These are phyloP conservation scores for Eustoma russellianum DNA, from an alignment of 257 asterid species.

Conservation along the genomic window DNA sequence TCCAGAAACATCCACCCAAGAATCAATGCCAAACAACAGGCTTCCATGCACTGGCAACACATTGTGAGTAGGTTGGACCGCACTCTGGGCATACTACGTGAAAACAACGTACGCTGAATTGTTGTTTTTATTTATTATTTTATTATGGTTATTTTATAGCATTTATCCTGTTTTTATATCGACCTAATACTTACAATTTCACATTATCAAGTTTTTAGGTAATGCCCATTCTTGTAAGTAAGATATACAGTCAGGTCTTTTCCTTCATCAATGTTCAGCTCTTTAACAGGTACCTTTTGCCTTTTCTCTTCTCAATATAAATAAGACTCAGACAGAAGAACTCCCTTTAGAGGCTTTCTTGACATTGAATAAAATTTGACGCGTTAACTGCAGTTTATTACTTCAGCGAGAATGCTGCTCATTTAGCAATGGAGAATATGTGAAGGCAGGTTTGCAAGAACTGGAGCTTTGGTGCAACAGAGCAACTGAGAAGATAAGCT, in stretches of 20 bases:
- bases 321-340: not conserved
- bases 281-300: constrained; percentile 57
- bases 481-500: constrained; percentile 56
- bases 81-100: constrained; percentile 57
- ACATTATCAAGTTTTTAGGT: constrained; percentile 41
- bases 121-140: not conserved
- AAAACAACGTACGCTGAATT: constrained; percentile 45
- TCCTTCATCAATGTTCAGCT: constrained; percentile 95
- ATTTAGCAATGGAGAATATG: constrained; percentile 90
- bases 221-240: constrained; percentile 55
- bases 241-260: constrained; percentile 83
- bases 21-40: constrained; percentile 57
- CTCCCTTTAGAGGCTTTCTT: too few species aligned
- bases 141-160: not conserved
- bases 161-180: constrained; percentile 10
- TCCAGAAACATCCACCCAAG: constrained; percentile 60
- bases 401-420: constrained; percentile 97
- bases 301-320: constrained; percentile 4
- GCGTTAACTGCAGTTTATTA: constrained; percentile 47
- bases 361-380: constrained; percentile 3
- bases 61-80: constrained; percentile 59
- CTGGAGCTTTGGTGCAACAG: constrained; percentile 73
- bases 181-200: constrained; percentile 2
- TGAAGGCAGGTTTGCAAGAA: constrained; percentile 84
- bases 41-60: constrained; percentile 74